phyloP scores from a whole-genome alignment of 139 green algal genomes.

The Haematococcus lacustris region DNA sequence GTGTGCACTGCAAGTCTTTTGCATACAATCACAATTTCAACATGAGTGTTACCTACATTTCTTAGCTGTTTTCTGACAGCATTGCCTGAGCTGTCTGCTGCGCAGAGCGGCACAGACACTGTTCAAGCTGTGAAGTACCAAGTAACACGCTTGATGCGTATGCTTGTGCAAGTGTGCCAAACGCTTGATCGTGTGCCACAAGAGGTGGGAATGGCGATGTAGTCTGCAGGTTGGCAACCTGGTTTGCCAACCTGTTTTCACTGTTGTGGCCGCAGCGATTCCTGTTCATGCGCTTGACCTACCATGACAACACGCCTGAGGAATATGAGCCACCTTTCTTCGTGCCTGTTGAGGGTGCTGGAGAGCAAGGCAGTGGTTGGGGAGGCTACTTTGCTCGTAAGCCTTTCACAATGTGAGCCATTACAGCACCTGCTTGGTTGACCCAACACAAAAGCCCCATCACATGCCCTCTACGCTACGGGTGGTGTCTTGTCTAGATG shows the following conservation, averaged over 20 bases:
- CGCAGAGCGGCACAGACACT: not conserved
- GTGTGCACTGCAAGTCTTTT: not conserved
- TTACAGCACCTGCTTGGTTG: no score
- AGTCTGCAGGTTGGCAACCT: no score
- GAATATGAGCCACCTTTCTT: slow-evolving; percentile 79
- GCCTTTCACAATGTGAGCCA: slow-evolving; percentile 59
- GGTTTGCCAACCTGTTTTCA: no score
- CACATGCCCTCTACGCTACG: no score
- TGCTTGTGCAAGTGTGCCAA: slow-evolving; percentile 63
- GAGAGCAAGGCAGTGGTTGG: slow-evolving; percentile 12
- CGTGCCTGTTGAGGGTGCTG: slow-evolving; percentile 24
- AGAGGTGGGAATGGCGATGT: slow-evolving; percentile 36
- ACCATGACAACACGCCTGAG: slow-evolving; percentile 65
- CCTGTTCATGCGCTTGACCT: slow-evolving; percentile 76
- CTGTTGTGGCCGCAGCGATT: slow-evolving; percentile 41
- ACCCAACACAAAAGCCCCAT: no score
- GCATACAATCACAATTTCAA: not conserved
- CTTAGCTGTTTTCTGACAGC: no score
- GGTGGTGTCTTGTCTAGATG: no score
- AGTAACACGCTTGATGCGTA: slow-evolving; percentile 65
- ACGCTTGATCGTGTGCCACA: slow-evolving; percentile 65
- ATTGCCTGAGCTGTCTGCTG: no score
- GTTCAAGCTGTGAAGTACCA: slow-evolving; percentile 45
- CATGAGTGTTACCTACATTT: no score
- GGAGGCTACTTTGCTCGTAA: slow-evolving; percentile 46